A percentile compares a stretch with the other conserved stretches of the same genome.
Evolutionary conservation across 208 protist genomes (phyloP).

Genomic region (Phytomonas sp.): DNA sequence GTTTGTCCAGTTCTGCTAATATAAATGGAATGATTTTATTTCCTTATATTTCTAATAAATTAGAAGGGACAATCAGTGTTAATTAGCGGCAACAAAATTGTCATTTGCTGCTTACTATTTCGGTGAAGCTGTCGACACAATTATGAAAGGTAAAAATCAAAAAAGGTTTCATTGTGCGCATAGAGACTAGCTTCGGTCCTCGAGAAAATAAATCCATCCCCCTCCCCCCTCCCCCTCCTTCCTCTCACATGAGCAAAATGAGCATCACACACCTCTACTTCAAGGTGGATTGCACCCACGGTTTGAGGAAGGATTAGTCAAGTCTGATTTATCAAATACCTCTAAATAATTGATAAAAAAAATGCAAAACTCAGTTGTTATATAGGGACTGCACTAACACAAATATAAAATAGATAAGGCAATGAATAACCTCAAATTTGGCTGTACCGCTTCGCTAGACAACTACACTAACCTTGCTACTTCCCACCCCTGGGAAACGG

Average conservation of each 20-base stretch:
- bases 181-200: not conserved
- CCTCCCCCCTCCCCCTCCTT: not conserved
- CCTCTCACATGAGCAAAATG: not conserved
- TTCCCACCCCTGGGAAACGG: not conserved
- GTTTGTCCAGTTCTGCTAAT: not conserved
- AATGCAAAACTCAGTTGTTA: not conserved
- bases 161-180: not conserved
- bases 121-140: not conserved
- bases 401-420: not conserved
- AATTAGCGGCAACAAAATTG: not conserved
- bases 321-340: not conserved
- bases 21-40: not conserved
- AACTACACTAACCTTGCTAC: not conserved
- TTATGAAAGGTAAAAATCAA: not conserved
- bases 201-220: not conserved
- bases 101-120: not conserved
- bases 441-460: not conserved
- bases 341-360: not conserved
- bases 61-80: not conserved
- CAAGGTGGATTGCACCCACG: not conserved
- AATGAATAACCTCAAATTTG: not conserved
- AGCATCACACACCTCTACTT: not conserved
- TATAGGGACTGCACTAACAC: not conserved
- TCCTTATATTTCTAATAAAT: not conserved
- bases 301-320: not conserved